phyloP scores from a whole-genome alignment of 768 basidiomycete genomes.

The Tephrocybe sp. region DNA sequence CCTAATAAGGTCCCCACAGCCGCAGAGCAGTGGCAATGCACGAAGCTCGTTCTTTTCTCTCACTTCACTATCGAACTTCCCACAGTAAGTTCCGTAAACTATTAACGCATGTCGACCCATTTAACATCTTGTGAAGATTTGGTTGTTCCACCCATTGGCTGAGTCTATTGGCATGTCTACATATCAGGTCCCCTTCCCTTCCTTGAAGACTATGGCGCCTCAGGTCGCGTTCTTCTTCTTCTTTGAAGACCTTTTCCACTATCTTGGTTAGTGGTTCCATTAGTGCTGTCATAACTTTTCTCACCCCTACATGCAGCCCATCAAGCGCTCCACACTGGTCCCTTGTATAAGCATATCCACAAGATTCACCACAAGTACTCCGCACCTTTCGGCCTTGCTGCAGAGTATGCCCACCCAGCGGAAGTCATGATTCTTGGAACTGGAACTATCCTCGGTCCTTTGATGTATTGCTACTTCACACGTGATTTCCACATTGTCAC shows the following conservation, averaged over 20 bases:
- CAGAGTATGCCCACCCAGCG: conserved; percentile 96
- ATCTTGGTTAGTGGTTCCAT: conserved; percentile 54
- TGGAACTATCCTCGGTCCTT: conserved; percentile 86
- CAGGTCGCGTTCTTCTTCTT: conserved; percentile 90
- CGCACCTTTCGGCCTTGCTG: conserved; percentile 95
- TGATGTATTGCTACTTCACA: conserved; percentile 80
- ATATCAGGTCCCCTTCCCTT: conserved; percentile 90
- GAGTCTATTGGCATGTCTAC: conserved; percentile 88
- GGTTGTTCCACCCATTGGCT: conserved; percentile 89
- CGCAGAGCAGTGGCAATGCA: conserved; percentile 92
- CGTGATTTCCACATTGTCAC: conserved; percentile 85
- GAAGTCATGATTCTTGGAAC: conserved; percentile 94
- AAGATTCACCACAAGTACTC: conserved; percentile 98
- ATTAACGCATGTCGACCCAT: neutral
- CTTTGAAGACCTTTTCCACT: conserved; percentile 97
- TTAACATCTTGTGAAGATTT: conserved; percentile 51
- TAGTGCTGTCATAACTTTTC: neutral
- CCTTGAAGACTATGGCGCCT: conserved; percentile 60
- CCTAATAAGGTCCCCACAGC: conserved; percentile 77
- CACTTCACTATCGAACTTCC: conserved; percentile 97
- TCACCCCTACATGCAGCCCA: conserved; percentile 52
- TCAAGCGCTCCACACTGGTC: conserved; percentile 81
- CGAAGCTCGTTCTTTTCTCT: conserved; percentile 88
- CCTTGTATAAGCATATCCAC: conserved; percentile 90
- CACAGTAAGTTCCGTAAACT: conserved; percentile 48